Evolutionary conservation across 2,329 filamentous ascomycete species (phyloP), one percentile per base, ranked within the genome.

Genomic region (Colletotrichum salicis): DNA sequence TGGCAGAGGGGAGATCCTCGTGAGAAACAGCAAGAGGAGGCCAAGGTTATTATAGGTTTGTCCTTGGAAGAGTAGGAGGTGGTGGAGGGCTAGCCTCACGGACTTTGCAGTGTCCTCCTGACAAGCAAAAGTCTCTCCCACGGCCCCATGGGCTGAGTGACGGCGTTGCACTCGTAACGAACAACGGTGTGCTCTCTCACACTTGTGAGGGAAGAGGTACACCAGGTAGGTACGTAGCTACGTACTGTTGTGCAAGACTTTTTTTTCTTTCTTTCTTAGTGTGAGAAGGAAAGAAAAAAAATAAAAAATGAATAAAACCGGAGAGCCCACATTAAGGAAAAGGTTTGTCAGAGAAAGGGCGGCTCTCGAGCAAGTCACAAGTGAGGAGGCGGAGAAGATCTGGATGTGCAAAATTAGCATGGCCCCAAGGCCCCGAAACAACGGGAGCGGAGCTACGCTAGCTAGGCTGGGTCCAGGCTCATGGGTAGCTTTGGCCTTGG

Each of bases 11-110:
- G 41, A 27, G 1, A 48, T 19, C 19, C 27, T 8, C 41, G 5
- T 64, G 35, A 64, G 60, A 57, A 27, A 56, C 54, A 31, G 12
- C 12, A 54, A 57, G 57, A 68, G 70, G 48, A 70, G 59, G 59
- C 37, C 60, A 64, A 64, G 69, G 70, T 64, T 68, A 70, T 64
- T 72, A 72, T 72, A 70, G 58, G 54, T 58, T 48, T 59, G 29
- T 51, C 55, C 52, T 63, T 63, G 41, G 58, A 67, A 59, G 58
- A 27, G 37, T 22, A 33, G 24, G 64, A 54, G 68, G 64, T 56
- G 58, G 54, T 64, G 69, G 65, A 58, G 51, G 51, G 61, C 24
- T 41, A 64, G 61, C 29, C 51, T 64, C 52, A 67, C 64, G 35
- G 64, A 45, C 52, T 63, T 27, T 33, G 70, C 70, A 55, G 35